phyloP scores from a whole-genome alignment of 352 stramenopile species.

The Blastocystis sp. region DNA sequence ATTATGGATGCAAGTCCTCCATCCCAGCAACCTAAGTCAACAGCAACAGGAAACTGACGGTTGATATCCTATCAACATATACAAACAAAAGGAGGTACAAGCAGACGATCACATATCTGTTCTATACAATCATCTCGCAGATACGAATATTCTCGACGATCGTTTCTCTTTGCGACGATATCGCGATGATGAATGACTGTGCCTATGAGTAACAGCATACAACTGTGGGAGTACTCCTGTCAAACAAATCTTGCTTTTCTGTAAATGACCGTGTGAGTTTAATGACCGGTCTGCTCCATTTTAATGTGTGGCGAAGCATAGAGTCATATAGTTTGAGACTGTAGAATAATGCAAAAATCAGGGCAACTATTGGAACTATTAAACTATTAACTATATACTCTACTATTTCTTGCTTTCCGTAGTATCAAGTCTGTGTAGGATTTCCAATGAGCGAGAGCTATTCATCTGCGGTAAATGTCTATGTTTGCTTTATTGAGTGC shows the following conservation, averaged over 20 bases:
- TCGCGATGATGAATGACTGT: conserved; percentile 17
- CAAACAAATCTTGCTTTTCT: conserved; percentile 17
- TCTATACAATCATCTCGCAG: conserved; percentile 39
- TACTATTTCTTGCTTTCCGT: too few relatives aligned
- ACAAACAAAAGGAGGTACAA: neutral
- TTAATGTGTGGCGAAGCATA: neutral
- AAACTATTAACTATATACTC: too few relatives aligned
- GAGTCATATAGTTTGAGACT: too few relatives aligned
- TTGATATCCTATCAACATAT: conserved; percentile 25
- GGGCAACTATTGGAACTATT: too few relatives aligned
- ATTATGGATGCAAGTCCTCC: neutral
- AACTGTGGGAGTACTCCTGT: neutral
- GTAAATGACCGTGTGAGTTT: conserved; percentile 11
- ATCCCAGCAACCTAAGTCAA: conserved; percentile 55
- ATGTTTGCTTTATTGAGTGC: neutral
- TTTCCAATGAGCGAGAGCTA: neutral
- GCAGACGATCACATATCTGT: conserved; percentile 5
- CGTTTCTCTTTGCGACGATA: neutral
- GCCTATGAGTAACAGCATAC: neutral
- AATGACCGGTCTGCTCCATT: neutral
- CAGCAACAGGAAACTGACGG: conserved; percentile 30
- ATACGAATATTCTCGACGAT: conserved; percentile 52
- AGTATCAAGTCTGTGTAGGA: too few relatives aligned
- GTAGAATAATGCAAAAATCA: too few relatives aligned
- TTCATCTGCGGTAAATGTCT: neutral